Evolutionary conservation across 495 filamentous ascomycete genomes (phyloP), one percentile per base, ranked within the genome.

Genomic region (Xylaria acuta): DNA sequence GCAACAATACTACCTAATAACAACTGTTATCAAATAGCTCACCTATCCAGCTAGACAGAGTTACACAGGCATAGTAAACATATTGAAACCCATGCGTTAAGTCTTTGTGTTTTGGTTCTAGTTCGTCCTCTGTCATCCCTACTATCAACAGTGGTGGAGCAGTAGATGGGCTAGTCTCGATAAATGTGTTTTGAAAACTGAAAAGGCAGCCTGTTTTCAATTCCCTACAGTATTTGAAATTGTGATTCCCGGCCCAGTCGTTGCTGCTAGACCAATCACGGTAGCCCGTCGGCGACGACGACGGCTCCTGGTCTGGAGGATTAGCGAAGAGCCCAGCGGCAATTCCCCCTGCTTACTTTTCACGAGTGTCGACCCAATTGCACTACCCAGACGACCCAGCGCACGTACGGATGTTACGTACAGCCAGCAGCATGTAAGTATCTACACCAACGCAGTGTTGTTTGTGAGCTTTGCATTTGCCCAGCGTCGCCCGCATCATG

Each of bases 221-320:
- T 36, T 38, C 22, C 1, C n/a, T 64, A n/a, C n/a, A n/a, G n/a
- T n/a, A 64, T 64, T 64, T 64, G n/a, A 64, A 64, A 64, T 63
- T 63, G 34, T 27, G 7, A 41, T 40, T 38, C n/a, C 34, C 36
- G n/a, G 18, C 5, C 59, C 59, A 22, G 59, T 59, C n/a, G 34
- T 7, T 22, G 34, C 59, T 22, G 8, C 59, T 41, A 27, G 60
- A 18, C 60, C 60, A 64, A 64, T 64, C 60, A 64, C 34, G 20
- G 20, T 5, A 3, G 38, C 22, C 38, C 38, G 60, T 64, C 60
- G 60, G 60, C 36, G 38, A 64, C 60, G 22, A 64, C 60, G 60
- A 64, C 60, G n/a, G 36, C 38, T 64, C 60, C 60, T 64, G 36
- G 60, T 34, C 38, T 41, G 38, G 3, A 64, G 60, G 60, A 64